Evolutionary conservation across 2,329 filamentous ascomycete genomes (phyloP).

Genomic region (Botrytis hyacinthi): DNA sequence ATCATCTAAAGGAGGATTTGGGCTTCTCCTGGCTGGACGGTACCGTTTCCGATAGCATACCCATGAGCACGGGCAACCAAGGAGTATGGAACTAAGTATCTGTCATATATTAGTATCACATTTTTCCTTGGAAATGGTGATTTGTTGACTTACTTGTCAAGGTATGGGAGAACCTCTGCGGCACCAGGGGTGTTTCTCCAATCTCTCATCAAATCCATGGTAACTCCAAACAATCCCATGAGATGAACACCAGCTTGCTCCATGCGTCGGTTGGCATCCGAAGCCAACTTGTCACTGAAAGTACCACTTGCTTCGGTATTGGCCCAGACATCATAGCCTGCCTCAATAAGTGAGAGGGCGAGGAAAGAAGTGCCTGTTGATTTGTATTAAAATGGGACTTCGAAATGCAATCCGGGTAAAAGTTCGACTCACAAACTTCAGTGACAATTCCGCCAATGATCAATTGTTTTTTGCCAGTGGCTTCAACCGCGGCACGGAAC

Average conservation of each 20-base stretch:
- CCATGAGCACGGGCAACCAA: conserved; percentile 60
- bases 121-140: not conserved
- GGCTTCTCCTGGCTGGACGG: conserved; percentile 54
- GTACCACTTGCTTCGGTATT: conserved; percentile 72
- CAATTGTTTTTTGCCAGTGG: conserved; percentile 65
- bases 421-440: conserved; percentile 59
- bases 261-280: conserved; percentile 67
- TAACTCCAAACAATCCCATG: conserved; percentile 36
- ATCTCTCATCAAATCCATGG: conserved; percentile 37
- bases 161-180: conserved; percentile 57
- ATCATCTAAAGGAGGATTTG: not conserved
- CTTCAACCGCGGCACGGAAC: conserved; percentile 63
- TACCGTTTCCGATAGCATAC: conserved; percentile 59
- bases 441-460: conserved; percentile 72
- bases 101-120: conserved; percentile 24
- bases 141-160: conserved; percentile 49
- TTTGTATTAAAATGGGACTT: not conserved
- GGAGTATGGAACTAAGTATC: conserved; percentile 63
- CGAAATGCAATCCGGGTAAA: too few species aligned
- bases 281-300: conserved; percentile 57
- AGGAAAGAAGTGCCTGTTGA: conserved; percentile 63
- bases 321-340: conserved; percentile 71
- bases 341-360: conserved; percentile 66
- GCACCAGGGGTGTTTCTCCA: conserved; percentile 46
- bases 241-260: conserved; percentile 61